A percentile compares a stretch with the other conserved stretches of the same genome.
These are phyloP conservation scores for Nadsonia fulvescens DNA, from an alignment of 805 yeast species.

Conservation along the genomic window DNA sequence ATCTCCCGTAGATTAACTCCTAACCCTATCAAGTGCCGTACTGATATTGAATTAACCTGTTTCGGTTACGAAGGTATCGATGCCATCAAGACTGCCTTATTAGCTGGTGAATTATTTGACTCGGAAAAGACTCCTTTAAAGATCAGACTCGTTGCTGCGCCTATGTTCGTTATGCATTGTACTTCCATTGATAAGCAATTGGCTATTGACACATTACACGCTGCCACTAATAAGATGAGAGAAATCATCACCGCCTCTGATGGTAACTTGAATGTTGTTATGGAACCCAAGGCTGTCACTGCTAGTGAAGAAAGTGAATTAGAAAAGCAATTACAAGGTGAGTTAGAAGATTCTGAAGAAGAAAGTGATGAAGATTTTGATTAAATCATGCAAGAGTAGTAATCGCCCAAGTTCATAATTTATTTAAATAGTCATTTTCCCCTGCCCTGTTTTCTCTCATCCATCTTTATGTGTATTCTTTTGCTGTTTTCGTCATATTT, in stretches of 20 bases:
- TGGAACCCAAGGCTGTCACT: constrained; percentile 98
- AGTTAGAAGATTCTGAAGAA: no score
- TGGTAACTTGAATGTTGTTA: constrained; percentile 80
- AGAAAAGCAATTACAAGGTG: no score
- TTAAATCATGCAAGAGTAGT: no score
- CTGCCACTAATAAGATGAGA: constrained; percentile 63
- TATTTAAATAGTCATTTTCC: no score
- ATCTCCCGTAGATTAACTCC: constrained; percentile 91
- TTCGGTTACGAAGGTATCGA: constrained; percentile 95
- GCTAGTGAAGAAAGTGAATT: constrained; percentile 97
- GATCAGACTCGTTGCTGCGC: constrained; percentile 94
- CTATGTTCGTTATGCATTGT: constrained; percentile 82
- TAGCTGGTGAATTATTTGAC: constrained; percentile 68
- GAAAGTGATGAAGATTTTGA: no score
- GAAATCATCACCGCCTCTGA: constrained; percentile 53
- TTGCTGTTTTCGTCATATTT: no score
- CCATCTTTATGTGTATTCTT: no score
- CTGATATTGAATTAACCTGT: constrained; percentile 96
- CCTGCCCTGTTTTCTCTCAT: no score
- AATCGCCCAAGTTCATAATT: no score
- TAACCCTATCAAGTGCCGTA: constrained; percentile 92
- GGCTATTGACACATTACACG: constrained; percentile 64
- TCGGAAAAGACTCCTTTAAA: constrained; percentile 78
- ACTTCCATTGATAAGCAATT: constrained; percentile 81
- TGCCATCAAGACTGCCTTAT: constrained; percentile 80